Conservation (phyloP, 768 basidiomycete genomes). For the Imleria badia region DNA sequence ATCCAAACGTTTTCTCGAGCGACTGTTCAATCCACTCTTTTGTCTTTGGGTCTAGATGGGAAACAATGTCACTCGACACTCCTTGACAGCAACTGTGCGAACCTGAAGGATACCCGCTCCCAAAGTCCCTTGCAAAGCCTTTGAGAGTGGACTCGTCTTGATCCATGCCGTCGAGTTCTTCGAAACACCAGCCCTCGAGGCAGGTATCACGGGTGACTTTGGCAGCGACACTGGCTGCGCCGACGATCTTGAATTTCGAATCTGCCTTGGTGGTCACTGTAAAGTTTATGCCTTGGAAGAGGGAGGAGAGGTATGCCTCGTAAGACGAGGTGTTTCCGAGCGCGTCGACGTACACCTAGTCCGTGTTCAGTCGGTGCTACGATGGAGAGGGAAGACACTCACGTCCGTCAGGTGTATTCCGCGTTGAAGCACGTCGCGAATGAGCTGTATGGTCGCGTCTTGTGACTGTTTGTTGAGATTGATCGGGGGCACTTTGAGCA, state of each 20-base stretch:
- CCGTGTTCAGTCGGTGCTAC: neutral
- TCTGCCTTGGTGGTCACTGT: slow-evolving; percentile 94
- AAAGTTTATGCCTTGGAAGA: slow-evolving; percentile 84
- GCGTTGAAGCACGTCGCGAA: slow-evolving; percentile 77
- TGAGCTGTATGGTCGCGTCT: slow-evolving; percentile 87
- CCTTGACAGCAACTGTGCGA: neutral
- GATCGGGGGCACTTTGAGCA: slow-evolving; percentile 79
- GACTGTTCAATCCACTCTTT: slow-evolving; percentile 78
- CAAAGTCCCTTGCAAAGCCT: slow-evolving; percentile 44
- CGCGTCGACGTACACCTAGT: slow-evolving; percentile 92
- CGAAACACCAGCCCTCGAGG: slow-evolving; percentile 81
- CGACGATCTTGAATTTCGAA: slow-evolving; percentile 94
- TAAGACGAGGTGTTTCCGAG: slow-evolving; percentile 86
- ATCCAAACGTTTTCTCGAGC: slow-evolving; percentile 89
- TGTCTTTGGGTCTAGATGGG: slow-evolving; percentile 81
- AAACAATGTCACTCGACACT: neutral
- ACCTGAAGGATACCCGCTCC: slow-evolving; percentile 94
- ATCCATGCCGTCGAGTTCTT: slow-evolving; percentile 47
- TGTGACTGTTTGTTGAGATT: slow-evolving; percentile 90
- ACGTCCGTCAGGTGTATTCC: slow-evolving; percentile 83
- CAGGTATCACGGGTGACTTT: slow-evolving; percentile 95
- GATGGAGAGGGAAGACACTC: slow-evolving; percentile 5
- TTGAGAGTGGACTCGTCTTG: neutral
- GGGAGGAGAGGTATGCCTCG: slow-evolving; percentile 73
- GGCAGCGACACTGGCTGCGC: slow-evolving; percentile 96